phyloP scores from a whole-genome alignment of 1,139 yeast species.

The Waltiozyma sp. region DNA sequence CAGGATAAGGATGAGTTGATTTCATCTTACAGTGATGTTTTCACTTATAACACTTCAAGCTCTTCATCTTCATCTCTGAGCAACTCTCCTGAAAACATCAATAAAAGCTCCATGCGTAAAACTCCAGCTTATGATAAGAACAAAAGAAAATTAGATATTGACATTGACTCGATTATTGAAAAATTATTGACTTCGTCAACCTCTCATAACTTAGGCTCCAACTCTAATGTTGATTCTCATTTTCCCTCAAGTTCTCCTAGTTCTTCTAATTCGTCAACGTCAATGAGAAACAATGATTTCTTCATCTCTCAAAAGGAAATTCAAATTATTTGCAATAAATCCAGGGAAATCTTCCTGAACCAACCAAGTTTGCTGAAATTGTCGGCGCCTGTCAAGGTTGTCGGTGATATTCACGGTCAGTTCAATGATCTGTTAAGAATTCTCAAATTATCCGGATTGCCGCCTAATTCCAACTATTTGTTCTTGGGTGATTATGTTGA shows the following conservation, averaged over 20 bases:
- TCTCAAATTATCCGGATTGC: conserved; percentile 68
- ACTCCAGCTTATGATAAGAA: neutral
- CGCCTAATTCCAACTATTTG: conserved; percentile 68
- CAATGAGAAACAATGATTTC: conserved; percentile 11
- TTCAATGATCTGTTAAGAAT: conserved; percentile 65
- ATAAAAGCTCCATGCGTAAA: neutral
- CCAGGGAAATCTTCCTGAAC: conserved; percentile 56
- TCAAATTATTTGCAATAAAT: conserved; percentile 51
- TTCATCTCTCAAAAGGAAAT: conserved; percentile 39
- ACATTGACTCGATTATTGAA: conserved; percentile 46
- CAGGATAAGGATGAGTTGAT: conserved; percentile 11
- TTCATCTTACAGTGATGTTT: conserved; percentile 18
- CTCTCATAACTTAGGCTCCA: conserved; percentile 1
- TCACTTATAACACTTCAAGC: conserved; percentile 14
- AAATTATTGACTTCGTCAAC: conserved; percentile 38
- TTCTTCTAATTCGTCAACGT: conserved; percentile 31
- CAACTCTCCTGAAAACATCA: neutral
- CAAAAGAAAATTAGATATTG: conserved; percentile 19
- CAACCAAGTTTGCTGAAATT: conserved; percentile 72
- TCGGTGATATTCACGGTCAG: conserved; percentile 85
- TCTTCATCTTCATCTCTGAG: conserved; percentile 14
- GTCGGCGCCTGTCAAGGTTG: conserved; percentile 78
- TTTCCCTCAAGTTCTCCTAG: conserved; percentile 16
- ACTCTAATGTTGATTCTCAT: neutral
- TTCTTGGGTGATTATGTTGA: conserved; percentile 83